Conservation (phyloP, 345 rosid genomes). For the Moricandia moricandioides region DNA sequence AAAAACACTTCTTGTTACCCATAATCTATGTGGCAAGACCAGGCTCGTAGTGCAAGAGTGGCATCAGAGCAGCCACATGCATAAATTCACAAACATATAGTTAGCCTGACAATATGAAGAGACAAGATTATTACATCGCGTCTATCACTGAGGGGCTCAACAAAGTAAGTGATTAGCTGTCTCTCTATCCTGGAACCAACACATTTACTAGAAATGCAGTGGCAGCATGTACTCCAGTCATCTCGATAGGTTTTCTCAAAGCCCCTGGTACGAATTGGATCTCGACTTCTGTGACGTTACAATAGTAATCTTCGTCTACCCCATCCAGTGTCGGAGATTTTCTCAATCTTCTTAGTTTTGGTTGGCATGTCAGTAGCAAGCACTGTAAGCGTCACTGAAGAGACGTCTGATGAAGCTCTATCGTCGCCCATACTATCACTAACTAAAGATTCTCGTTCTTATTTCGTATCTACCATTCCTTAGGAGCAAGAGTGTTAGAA, state of each 20-base stretch:
- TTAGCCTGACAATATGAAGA: conserved; percentile 51
- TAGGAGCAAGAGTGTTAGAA: conserved; percentile 79
- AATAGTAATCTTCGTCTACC: conserved; percentile 20
- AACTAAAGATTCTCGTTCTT: conserved; percentile 27
- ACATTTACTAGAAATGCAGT: conserved; percentile 83
- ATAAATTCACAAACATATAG: conserved; percentile 81
- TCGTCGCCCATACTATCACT: conserved; percentile 31
- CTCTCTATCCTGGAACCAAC: conserved; percentile 66
- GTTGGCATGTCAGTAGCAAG: conserved; percentile 91
- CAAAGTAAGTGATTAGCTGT: background rate
- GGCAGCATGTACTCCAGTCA: conserved; percentile 96
- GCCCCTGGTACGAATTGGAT: conserved; percentile 24
- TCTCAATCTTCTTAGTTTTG: conserved; percentile 45
- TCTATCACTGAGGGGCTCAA: conserved; percentile 2
- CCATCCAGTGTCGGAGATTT: conserved; percentile 29
- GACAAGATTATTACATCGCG: background rate
- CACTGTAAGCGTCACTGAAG: conserved; percentile 83
- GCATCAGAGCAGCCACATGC: conserved; percentile 96
- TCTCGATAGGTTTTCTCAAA: conserved; percentile 63
- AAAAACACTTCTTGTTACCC: conserved; percentile 50
- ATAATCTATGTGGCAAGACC: conserved; percentile 77
- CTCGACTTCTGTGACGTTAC: conserved; percentile 29
- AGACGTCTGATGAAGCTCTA: conserved; percentile 32
- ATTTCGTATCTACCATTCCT: conserved; percentile 43
- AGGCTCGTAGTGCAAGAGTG: conserved; percentile 78